Base-by-base conservation (phyloP, 1,284 basidiomycete genomes). In the Cystobasidiaceae sp. region DNA sequence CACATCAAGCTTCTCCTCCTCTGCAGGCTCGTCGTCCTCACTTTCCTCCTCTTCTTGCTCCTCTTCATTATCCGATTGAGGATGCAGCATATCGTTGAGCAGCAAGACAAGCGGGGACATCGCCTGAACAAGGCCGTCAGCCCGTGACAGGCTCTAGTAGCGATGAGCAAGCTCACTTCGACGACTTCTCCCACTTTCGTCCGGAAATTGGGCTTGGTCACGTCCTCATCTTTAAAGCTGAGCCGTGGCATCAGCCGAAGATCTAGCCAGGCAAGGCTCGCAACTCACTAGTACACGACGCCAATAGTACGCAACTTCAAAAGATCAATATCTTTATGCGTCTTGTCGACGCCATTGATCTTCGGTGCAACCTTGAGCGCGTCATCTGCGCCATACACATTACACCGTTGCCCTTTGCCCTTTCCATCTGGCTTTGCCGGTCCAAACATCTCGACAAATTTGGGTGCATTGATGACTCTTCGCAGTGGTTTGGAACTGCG, bases 281-380 rank as follows among this genome's bases (percentile, higher is more conserved):
- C 37, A 33, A 52, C 66, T 33, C 41, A 66, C 66, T 59, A 15
- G n/a, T 59, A 56, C 32, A 60, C 61, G 44, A 74, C 72, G 6
- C 69, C 69, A 41, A 73, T 66, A 3, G 72, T 70, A 21, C 71
- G 61, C 37, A 72, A 67, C 17, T 71, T 70, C 27, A 77, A 68
- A 57, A 75, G 68, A 62, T 75, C 74, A 46, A 77, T 77, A 56
- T 77, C 73, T 30, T 68, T 69, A 60, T 77, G 74, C 15, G 67
- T 72, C 64, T 77, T 77, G 64, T 73, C 71, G 8, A 76, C 74
- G 13, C 74, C 74, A 30, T 71, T 67, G 13, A 73, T 61, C 50
- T 74, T 74, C 2, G 73, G 73, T n/a, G 68, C 67, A 34, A 70
- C 73, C 69, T 75, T 75, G 37, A 76, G 69, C 57, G 74, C 65